Base-by-base conservation (phyloP, 2,329 filamentous ascomycete species). In the Cladophialophora chaetospira region DNA sequence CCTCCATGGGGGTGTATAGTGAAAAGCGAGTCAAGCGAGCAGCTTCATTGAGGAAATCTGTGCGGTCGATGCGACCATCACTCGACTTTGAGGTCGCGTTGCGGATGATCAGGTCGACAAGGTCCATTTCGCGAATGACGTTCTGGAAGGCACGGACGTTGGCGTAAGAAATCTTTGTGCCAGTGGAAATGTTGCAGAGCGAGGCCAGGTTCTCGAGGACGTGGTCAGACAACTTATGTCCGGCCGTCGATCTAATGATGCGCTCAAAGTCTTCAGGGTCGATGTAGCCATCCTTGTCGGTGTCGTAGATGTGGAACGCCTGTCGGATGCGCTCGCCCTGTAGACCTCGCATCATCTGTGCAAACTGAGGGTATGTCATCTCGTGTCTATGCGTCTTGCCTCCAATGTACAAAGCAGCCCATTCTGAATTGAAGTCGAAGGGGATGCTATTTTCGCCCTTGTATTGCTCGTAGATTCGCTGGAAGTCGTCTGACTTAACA, bases 141-240 rank as follows among this genome's bases (percentile, higher is more conserved):
- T 99, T 99, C 78, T 96, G 92, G 79, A 99, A 99, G 33, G 94
- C 94, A 65, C 94, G 86, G 28, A 99, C 94, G 71, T 96, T 97
- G 72, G 94, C 91, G 71, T 99, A 99, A 5, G 92, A 97, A 66
- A 99, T 94, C 77, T 95, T 96, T 79, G 86, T 94, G 61, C 91
- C 87, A 29, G 87, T 81, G 5, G 90, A 91, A 72, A 97, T 96
- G 76, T 97, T 97, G 83, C 93, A 97, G 36, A 99, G 83, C 0
- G 91, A 94, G 62, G 89, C 86, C 44, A 99, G 83, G 74, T 97
- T 93, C 65, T 92, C 86, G 47, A 99, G 82, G 38, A 99, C 80
- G 73, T 99, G 92, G 75, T 99, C 94, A 0, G 93, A 97, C 61
- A 99, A 86, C 83, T 99, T 99, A 80, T 99, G 94, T 69, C 84